Conservation (phyloP, 495 filamentous ascomycete species). For the Podospora appendiculata region DNA sequence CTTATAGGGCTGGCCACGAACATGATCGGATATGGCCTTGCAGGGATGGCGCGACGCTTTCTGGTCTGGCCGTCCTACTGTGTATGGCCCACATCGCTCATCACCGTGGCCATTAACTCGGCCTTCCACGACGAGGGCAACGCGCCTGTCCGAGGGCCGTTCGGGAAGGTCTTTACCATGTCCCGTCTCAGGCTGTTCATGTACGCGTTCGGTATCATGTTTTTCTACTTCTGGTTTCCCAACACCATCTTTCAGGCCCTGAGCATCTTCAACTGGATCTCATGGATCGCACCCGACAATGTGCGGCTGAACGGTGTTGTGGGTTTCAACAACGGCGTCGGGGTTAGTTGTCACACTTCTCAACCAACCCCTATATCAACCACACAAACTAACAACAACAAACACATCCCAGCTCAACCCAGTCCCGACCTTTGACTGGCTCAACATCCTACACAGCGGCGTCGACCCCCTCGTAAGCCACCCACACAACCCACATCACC, state of each 20-base stretch:
- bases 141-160: conserved; percentile 25
- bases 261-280: conserved; percentile 34
- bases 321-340: conserved; percentile 25
- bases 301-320: conserved; percentile 20
- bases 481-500: no score
- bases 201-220: conserved; percentile 27
- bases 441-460: conserved; percentile 24
- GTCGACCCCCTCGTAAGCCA: conserved; percentile 26
- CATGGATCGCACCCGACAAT: conserved; percentile 35
- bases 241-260: conserved; percentile 34
- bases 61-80: conserved; percentile 43
- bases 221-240: conserved; percentile 38
- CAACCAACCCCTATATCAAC: no score
- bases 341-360: conserved; percentile 12
- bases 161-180: conserved; percentile 23
- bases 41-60: conserved; percentile 47
- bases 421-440: conserved; percentile 34
- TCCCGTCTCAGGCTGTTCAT: conserved; percentile 29
- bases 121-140: conserved; percentile 31
- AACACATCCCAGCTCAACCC: conserved; percentile 10
- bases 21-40: conserved; percentile 45
- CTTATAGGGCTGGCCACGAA: conserved; percentile 37
- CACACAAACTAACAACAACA: no score
- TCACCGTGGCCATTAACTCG: conserved; percentile 37
- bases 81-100: conserved; percentile 35